phyloP scores from a whole-genome alignment of 371 early-diverging fungal genomes.

The Syncephalastrum racemosum region DNA sequence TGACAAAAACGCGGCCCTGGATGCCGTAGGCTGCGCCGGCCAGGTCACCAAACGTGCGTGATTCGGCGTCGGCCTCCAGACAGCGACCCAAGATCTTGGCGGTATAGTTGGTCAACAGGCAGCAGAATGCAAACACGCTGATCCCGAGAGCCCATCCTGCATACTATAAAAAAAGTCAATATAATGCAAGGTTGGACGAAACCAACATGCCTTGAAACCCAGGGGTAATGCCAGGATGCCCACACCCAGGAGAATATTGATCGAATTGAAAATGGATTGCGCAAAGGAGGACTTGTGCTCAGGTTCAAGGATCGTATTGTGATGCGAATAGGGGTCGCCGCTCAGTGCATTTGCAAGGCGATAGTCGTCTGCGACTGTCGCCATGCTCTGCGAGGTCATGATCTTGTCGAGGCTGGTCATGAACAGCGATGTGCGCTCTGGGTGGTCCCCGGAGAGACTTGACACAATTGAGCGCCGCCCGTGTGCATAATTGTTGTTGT shows the following conservation, averaged over 20 bases:
- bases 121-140: slow-evolving; percentile 54
- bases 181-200: background rate
- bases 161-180: slow-evolving; percentile 21
- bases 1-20: slow-evolving; percentile 50
- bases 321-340: background rate
- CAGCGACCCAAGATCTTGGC: slow-evolving; percentile 66
- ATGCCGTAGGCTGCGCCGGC: slow-evolving; percentile 69
- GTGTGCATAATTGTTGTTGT: too few species aligned
- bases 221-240: slow-evolving; percentile 61
- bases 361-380: slow-evolving; percentile 41
- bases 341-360: slow-evolving; percentile 11
- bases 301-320: background rate
- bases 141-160: slow-evolving; percentile 69
- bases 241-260: slow-evolving; percentile 68
- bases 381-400: slow-evolving; percentile 23
- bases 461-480: too few species aligned
- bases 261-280: slow-evolving; percentile 58
- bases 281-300: slow-evolving; percentile 39
- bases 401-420: slow-evolving; percentile 30
- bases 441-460: slow-evolving; percentile 4
- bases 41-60: slow-evolving; percentile 67
- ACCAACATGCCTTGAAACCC: slow-evolving; percentile 53
- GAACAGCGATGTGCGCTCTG: slow-evolving; percentile 28
- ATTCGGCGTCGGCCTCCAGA: slow-evolving; percentile 47
- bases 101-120: slow-evolving; percentile 59